These are phyloP conservation scores for Neurospora sp. DNA, from an alignment of 495 filamentous ascomycete genomes.

Conservation along the genomic window DNA sequence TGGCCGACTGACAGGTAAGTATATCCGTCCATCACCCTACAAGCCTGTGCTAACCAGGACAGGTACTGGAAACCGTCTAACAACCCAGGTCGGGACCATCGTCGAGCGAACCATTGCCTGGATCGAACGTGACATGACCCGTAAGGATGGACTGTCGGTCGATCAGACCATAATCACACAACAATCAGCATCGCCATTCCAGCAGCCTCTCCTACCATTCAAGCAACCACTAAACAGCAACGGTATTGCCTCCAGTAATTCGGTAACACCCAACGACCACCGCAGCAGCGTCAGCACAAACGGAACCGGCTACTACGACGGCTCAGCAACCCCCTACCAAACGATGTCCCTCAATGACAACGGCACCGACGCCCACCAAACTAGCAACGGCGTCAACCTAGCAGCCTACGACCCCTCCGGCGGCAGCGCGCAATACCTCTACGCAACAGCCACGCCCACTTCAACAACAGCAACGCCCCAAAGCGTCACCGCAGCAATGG, in stretches of 20 bases:
- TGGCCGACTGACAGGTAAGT: slow-evolving; percentile 40
- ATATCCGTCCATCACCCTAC: background rate
- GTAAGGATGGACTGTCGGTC: slow-evolving; percentile 9
- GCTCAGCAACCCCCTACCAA: slow-evolving; percentile 13
- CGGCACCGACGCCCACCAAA: slow-evolving; percentile 11
- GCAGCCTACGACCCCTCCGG: slow-evolving; percentile 7
- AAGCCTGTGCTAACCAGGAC: background rate
- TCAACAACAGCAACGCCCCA: slow-evolving; percentile 6
- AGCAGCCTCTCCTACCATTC: background rate
- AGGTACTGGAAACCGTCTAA: slow-evolving; percentile 27
- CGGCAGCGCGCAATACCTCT: slow-evolving; percentile 14
- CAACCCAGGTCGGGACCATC: slow-evolving; percentile 28
- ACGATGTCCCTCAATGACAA: slow-evolving; percentile 7
- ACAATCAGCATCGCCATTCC: slow-evolving; percentile 6
- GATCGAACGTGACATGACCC: slow-evolving; percentile 34
- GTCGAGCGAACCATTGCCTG: slow-evolving; percentile 33
- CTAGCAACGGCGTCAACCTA: slow-evolving; percentile 12
- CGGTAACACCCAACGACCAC: slow-evolving; percentile 4
- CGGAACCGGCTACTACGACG: slow-evolving; percentile 19
- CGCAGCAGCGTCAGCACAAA: slow-evolving; percentile 10
- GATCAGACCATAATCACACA: slow-evolving; percentile 5
- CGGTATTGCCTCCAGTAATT: background rate
- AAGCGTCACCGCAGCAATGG: slow-evolving; percentile 1
- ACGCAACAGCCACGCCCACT: slow-evolving; percentile 6
- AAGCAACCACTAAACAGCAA: slow-evolving; percentile 2